Base-by-base conservation (phyloP, 1,284 basidiomycete species). In the Singerocomus inundabilis region DNA sequence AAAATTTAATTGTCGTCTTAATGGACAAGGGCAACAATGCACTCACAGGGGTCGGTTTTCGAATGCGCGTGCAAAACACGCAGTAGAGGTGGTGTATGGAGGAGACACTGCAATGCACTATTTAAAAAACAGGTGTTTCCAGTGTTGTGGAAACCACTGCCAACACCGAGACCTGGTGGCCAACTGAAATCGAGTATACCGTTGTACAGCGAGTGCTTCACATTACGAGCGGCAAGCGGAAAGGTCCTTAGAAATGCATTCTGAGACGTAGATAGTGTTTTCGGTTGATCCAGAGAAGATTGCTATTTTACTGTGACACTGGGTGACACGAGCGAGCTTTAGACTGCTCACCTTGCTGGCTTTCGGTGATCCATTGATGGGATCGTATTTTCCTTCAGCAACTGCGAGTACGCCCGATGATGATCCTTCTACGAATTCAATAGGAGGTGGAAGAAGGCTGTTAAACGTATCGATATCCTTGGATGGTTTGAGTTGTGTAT, bases 71-170 rank as follows among this genome's bases (percentile, higher is more conserved):
- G 54, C 11, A 95, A 69, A 32, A 90, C 71, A 55, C 82, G 79
- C 28, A 97, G 77, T 16, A 99, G 78, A 4, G 95, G 93, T 9
- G 95, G 87, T 1, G 96, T 98, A 67, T 99, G 95, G 18, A 98
- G 72, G 43, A 99, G 78, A 59, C 93, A 93, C 73, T 99, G 97
- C 51, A 99, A 73, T 30, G 90, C 91, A 57, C 93, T 94, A 71
- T 99, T 99, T 61, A 98, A 76, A 71, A 98, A 99, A 72, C 97
- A 99, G 1, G 93, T 97, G 69, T 98, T 99, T 44, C 93, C 93
- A n/a, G 76, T 85, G 71, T 99, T 99, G 62, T 83, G 75, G 32
- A 99, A 74, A 1, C 96, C 96, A 50, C 64, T 69, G 18, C 80
- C 88, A 51, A 80, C 68, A 46, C 61, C 63, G 46, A 67, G 67